Conservation (phyloP, 331 rosid genomes). For the Malus hybrid region DNA sequence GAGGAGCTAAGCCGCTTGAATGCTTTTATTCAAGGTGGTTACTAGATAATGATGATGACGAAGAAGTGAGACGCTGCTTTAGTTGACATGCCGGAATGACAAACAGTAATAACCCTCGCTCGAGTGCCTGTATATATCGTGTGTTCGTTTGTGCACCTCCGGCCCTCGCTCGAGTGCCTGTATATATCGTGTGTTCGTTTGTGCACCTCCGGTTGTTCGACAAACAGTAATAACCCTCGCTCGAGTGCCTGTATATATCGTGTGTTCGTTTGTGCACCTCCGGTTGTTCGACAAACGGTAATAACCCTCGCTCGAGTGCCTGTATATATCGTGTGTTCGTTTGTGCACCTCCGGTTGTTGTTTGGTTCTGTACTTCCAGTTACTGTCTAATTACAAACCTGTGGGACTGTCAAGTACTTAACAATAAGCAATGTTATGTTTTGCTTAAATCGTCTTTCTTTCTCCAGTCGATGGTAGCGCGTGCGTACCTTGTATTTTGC, state of each 20-base stretch:
- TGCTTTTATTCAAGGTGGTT: constrained; percentile 94
- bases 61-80: constrained; percentile 7
- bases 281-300: constrained; percentile 8
- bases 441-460: not conserved
- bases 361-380: constrained; percentile 4
- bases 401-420: not conserved
- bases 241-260: constrained; percentile 43
- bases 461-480: no score
- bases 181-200: not conserved
- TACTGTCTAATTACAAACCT: constrained; percentile 5
- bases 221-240: no score
- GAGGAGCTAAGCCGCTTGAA: constrained; percentile 92
- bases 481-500: no score
- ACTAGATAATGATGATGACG: constrained; percentile 46
- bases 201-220: not conserved
- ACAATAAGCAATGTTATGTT: not conserved
- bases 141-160: constrained; percentile 15
- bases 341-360: not conserved
- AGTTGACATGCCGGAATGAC: constrained; percentile 21
- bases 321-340: constrained; percentile 43
- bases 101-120: constrained; percentile 31
- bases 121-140: constrained; percentile 43
- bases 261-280: constrained; percentile 16
- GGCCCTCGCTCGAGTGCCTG: no score
- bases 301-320: constrained; percentile 33